Base-by-base conservation (phyloP, 2,329 filamentous ascomycete species). In the Paraphaeosphaeria minitans region DNA sequence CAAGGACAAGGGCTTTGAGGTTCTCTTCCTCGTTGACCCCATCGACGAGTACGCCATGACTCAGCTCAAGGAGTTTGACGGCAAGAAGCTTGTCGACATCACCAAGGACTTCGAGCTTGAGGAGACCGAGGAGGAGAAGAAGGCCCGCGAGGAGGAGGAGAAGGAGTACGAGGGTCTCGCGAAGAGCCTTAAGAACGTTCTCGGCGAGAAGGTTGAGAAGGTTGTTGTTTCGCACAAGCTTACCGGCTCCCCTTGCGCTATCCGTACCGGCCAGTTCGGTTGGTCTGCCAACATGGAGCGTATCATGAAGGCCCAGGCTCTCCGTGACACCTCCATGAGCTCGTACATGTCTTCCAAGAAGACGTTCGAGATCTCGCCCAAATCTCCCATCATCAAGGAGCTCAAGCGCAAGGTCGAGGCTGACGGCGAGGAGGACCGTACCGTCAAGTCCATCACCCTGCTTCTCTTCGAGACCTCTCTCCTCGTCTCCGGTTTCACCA, bases 301-400 rank as follows among this genome's bases (percentile, higher is more conserved):
- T 86, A 99, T 99, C 89, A 99, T 99, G 95, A 99, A 99, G 90
- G 95, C 95, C 29, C 95, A 99, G 87, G 95, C 95, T 77, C 94
- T 99, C 76, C 95, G 95, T 84, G 95, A 99, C 85, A 99, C 95
- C 71, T 97, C 93, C 76, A 99, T 99, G 95, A 92, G 88, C 83
- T 96, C 92, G 74, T 99, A 99, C 91, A 99, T 99, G 95, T 96
- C 92, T 69, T 98, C 94, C 80, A 99, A 99, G 93, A 99, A 99
- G 92, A 99, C 95, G 33, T 98, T 99, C 72, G 95, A 99, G 86
- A 98, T 99, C 83, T 98, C 95, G n/a, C 95, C 95, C 81, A 94
- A 95, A 87, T 97, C 92, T 74, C 79, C 92, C 68, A 99, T 99
- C 82, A 89, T 99, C 85, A 91, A 96, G 89, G 95, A 98, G 87